Conservation (phyloP, 768 basidiomycete genomes). For the Lyophyllum semitale region DNA sequence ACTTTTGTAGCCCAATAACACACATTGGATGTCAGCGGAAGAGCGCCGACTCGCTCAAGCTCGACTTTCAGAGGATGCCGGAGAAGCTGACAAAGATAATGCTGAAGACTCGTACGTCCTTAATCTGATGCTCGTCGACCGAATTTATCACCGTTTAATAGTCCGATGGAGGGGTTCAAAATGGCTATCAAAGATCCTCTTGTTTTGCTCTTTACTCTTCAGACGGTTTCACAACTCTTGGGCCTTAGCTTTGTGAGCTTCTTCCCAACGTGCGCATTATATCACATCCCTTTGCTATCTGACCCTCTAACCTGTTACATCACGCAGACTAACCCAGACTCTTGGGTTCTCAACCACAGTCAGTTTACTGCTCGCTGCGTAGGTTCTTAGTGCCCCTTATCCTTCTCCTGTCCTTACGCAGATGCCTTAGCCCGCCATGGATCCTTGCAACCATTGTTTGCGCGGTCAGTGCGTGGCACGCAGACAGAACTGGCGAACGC, state of each 20-base stretch:
- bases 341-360: constrained; percentile 62
- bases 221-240: constrained; percentile 50
- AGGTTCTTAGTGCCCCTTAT: constrained; percentile 19
- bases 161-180: constrained; percentile 50
- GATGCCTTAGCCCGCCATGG: constrained; percentile 57
- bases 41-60: constrained; percentile 63
- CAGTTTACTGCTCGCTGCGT: constrained; percentile 66
- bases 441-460: constrained; percentile 52
- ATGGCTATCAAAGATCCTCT: constrained; percentile 59
- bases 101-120: constrained; percentile 52
- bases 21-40: constrained; percentile 52
- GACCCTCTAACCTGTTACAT: not conserved
- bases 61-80: constrained; percentile 67
- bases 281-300: not conserved
- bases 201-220: constrained; percentile 53
- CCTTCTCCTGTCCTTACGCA: not conserved
- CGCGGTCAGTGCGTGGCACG: constrained; percentile 55
- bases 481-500: constrained; percentile 62
- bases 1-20: constrained; percentile 54
- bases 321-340: constrained; percentile 52
- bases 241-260: constrained; percentile 64
- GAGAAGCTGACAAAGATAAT: constrained; percentile 65
- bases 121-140: not conserved
- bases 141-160: constrained; percentile 17
- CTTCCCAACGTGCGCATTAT: constrained; percentile 45